phyloP scores from a whole-genome alignment of 176 grass and related monocot species.

The Oryza meyeriana region DNA sequence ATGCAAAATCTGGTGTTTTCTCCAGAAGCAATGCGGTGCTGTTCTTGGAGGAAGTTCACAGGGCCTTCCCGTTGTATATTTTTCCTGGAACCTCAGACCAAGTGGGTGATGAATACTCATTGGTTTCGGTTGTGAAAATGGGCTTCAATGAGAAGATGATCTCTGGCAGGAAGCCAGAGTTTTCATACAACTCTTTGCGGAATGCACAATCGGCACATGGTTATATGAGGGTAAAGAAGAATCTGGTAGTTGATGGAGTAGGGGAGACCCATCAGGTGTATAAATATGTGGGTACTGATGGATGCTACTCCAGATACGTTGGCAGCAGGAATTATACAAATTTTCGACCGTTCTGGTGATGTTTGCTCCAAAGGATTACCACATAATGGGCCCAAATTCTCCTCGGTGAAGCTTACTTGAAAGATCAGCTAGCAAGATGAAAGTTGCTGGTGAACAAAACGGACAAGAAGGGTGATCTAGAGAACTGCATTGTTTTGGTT shows the following conservation, averaged over 20 bases:
- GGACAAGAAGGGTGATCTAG: neutral
- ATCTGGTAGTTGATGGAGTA: constrained; percentile 51
- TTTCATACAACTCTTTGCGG: constrained; percentile 40
- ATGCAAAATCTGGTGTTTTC: constrained; percentile 35
- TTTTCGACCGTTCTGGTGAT: constrained; percentile 39
- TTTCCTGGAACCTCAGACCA: constrained; percentile 41
- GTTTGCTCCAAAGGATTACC: constrained; percentile 43
- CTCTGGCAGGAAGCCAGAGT: constrained; percentile 22
- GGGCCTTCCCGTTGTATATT: constrained; percentile 47
- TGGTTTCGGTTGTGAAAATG: constrained; percentile 33
- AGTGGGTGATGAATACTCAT: constrained; percentile 45
- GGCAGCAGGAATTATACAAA: constrained; percentile 60
- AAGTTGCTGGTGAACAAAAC: constrained; percentile 20
- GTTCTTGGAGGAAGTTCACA: constrained; percentile 27
- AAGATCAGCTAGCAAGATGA: constrained; percentile 13
- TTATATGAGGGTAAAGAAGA: constrained; percentile 61
- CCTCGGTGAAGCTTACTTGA: neutral
- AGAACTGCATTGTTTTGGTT: neutral
- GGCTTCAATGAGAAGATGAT: constrained; percentile 39
- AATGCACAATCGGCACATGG: constrained; percentile 47
- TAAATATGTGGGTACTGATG: constrained; percentile 50
- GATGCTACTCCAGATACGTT: constrained; percentile 74
- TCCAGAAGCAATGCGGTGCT: neutral
- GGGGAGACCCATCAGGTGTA: constrained; percentile 62
- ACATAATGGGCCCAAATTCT: neutral